Evolutionary conservation across 805 yeast species (phyloP).

Genomic region (Lachancea cidri): DNA sequence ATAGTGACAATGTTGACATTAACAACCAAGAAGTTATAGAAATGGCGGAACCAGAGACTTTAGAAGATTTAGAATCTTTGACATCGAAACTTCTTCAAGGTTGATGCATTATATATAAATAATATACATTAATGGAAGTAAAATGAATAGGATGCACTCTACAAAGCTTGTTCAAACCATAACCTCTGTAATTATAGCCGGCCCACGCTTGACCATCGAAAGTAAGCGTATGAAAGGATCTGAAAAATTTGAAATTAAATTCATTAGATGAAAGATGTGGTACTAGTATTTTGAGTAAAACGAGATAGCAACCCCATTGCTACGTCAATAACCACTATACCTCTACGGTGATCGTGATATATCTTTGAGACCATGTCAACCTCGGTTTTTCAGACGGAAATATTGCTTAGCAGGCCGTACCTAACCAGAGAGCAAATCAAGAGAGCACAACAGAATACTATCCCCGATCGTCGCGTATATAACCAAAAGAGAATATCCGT

Average conservation of each 20-base stretch:
- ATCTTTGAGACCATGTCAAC: conserved; percentile 17
- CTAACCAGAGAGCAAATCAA: conserved; percentile 50
- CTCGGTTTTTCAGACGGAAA: conserved; percentile 19
- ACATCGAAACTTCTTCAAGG: conserved; percentile 44
- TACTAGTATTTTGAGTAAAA: too few species aligned
- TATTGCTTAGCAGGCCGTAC: conserved; percentile 52
- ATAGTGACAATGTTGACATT: conserved; percentile 22
- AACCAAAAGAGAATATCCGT: conserved; percentile 50
- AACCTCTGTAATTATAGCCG: too few species aligned
- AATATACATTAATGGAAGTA: too few species aligned
- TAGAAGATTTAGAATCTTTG: conserved; percentile 91
- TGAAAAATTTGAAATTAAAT: not conserved
- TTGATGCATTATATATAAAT: not conserved
- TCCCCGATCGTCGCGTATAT: conserved; percentile 45
- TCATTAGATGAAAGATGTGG: too few species aligned
- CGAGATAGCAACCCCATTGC: too few species aligned
- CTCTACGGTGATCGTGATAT: too few species aligned
- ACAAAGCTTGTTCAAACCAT: too few species aligned
- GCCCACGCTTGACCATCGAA: too few species aligned
- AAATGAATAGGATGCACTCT: too few species aligned
- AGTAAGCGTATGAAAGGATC: not conserved
- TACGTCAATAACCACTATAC: too few species aligned
- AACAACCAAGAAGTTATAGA: conserved; percentile 49
- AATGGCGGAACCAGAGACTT: conserved; percentile 80
- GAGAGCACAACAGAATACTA: conserved; percentile 46